Evolutionary conservation across 495 filamentous ascomycete genomes (phyloP).

Genomic region (Penicillium cosmopolitanum): DNA sequence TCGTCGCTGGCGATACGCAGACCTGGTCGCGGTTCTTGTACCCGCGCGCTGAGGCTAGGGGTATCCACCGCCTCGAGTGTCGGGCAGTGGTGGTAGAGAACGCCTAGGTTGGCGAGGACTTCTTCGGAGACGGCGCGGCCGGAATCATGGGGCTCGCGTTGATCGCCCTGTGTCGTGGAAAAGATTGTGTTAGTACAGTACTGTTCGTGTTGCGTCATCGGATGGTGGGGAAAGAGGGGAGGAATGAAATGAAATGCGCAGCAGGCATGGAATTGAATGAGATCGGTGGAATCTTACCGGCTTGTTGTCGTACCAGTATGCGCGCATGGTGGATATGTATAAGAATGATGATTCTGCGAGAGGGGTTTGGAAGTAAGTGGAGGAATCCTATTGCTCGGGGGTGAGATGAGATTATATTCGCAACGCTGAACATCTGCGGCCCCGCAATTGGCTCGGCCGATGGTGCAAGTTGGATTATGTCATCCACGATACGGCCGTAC

Average conservation of each 20-base stretch:
- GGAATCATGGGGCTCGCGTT: slow-evolving; percentile 87
- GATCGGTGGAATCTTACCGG: slow-evolving; percentile 55
- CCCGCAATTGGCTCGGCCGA: slow-evolving; percentile 41
- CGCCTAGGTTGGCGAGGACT: slow-evolving; percentile 73
- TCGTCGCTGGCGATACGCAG: slow-evolving; percentile 80
- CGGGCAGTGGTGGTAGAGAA: slow-evolving; percentile 73
- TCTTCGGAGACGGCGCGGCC: slow-evolving; percentile 61
- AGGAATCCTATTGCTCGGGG: not conserved
- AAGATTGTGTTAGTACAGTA: slow-evolving; percentile 14
- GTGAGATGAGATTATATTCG: too few species aligned
- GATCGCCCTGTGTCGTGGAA: slow-evolving; percentile 72
- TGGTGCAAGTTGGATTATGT: slow-evolving; percentile 22
- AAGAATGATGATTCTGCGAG: too few species aligned
- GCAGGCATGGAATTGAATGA: not conserved
- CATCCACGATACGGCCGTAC: slow-evolving; percentile 1
- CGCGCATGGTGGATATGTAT: slow-evolving; percentile 63
- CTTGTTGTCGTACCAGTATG: slow-evolving; percentile 81
- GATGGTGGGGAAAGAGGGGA: not conserved
- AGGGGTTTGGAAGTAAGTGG: not conserved
- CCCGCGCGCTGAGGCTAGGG: slow-evolving; percentile 71
- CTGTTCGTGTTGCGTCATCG: slow-evolving; percentile 6
- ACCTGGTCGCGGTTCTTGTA: slow-evolving; percentile 97
- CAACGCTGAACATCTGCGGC: slow-evolving; percentile 48
- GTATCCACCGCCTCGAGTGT: slow-evolving; percentile 66
- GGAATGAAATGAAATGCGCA: too few species aligned